Percentiles rank a stretch among this genome's conserved stretches.
Evolutionary conservation across 1,284 basidiomycete genomes (phyloP).

Genomic region (Inonotus obliquus): DNA sequence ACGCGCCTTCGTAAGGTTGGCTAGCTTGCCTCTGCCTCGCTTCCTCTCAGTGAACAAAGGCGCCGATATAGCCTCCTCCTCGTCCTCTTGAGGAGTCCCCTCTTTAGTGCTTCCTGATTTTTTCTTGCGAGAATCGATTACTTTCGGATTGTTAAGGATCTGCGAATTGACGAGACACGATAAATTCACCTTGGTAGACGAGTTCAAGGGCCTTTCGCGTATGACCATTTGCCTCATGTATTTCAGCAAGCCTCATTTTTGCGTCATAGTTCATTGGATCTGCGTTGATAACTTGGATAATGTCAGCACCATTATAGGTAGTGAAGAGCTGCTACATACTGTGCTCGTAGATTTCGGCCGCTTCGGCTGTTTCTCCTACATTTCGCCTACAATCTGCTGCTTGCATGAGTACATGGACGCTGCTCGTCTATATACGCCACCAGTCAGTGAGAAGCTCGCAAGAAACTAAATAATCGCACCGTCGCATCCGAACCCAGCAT

Average conservation of each 20-base stretch:
- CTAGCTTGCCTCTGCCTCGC: conserved; percentile 33
- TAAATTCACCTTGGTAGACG: conserved; percentile 71
- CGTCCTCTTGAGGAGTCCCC: conserved; percentile 17
- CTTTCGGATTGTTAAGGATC: conserved; percentile 29
- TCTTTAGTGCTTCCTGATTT: conserved; percentile 30
- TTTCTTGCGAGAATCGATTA: conserved; percentile 63
- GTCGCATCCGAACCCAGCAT: conserved; percentile 66
- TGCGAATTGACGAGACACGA: neutral
- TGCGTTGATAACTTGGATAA: conserved; percentile 56
- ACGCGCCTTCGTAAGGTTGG: conserved; percentile 29
- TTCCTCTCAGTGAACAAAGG: conserved; percentile 58
- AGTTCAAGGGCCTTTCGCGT: conserved; percentile 80
- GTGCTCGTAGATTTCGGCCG: conserved; percentile 79
- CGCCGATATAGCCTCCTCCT: conserved; percentile 25
- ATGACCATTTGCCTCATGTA: conserved; percentile 81
- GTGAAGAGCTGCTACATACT: conserved; percentile 40
- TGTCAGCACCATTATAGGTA: conserved; percentile 3
- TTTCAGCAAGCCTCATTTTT: conserved; percentile 85
- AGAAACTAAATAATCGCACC: conserved; percentile 35
- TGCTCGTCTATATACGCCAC: conserved; percentile 48
- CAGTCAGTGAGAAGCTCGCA: neutral
- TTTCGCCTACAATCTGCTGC: conserved; percentile 74
- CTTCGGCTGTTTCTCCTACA: conserved; percentile 66
- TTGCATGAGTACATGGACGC: conserved; percentile 61
- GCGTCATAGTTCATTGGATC: conserved; percentile 76